A percentile compares a stretch with the other conserved stretches of the same genome.
Conservation (phyloP, 2,329 filamentous ascomycete genomes). For the Dothistroma pini region DNA sequence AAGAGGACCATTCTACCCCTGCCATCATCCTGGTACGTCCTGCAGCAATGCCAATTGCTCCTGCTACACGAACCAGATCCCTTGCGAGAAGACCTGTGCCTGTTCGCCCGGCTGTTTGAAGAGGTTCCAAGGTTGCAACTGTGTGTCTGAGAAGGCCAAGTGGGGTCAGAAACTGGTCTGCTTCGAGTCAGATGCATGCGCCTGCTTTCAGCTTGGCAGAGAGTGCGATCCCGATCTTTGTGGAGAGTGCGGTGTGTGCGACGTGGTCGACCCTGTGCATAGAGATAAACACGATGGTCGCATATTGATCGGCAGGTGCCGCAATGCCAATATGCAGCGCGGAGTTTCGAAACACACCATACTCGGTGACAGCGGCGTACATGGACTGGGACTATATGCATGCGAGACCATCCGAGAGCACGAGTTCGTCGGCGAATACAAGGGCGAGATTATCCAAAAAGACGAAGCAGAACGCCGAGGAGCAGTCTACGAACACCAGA, state of each 20-base stretch:
- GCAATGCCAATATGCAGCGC: conserved; percentile 69
- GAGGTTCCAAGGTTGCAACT: conserved; percentile 44
- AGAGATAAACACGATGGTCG: conserved; percentile 51
- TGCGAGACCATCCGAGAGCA: conserved; percentile 63
- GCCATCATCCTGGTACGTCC: conserved; percentile 61
- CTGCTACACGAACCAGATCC: conserved; percentile 58
- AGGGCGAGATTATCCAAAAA: conserved; percentile 69
- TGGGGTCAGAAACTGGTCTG: conserved; percentile 42
- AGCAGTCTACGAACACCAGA: conserved; percentile 59
- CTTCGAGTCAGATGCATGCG: conserved; percentile 50
- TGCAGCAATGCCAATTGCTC: conserved; percentile 61
- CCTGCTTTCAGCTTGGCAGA: conserved; percentile 67
- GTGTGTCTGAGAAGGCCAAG: conserved; percentile 30
- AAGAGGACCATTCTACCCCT: conserved; percentile 60
- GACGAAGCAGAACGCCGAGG: conserved; percentile 67
- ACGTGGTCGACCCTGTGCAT: conserved; percentile 67
- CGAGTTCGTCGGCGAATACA: conserved; percentile 78
- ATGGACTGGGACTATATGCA: conserved; percentile 72
- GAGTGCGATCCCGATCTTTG: conserved; percentile 81
- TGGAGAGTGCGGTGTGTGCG: conserved; percentile 62
- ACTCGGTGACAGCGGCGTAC: conserved; percentile 66
- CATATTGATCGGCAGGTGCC: conserved; percentile 59
- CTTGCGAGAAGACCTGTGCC: conserved; percentile 70
- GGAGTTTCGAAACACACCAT: conserved; percentile 62
- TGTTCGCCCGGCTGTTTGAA: conserved; percentile 59